phyloP scores from a whole-genome alignment of 805 yeast genomes.

The Kurtzmaniella fragi region DNA sequence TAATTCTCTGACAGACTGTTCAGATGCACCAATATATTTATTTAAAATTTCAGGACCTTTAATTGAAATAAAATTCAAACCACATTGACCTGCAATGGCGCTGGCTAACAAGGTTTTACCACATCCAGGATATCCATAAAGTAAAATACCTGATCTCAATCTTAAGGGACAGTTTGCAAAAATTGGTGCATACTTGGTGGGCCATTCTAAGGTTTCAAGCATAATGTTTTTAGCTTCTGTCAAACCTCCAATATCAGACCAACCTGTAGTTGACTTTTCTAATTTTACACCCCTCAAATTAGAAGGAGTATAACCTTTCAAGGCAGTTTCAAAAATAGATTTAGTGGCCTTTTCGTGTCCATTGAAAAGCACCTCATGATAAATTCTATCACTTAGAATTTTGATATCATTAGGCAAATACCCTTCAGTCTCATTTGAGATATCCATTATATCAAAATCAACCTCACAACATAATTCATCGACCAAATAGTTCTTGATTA shows the following conservation, averaged over 20 bases:
- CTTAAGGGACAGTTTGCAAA: constrained; percentile 84
- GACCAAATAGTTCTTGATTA: constrained; percentile 38
- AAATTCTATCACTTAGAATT: constrained; percentile 64
- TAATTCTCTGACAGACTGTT: constrained; percentile 87
- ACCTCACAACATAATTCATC: constrained; percentile 27
- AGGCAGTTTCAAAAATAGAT: constrained; percentile 47
- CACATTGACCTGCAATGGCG: constrained; percentile 92
- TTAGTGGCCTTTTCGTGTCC: constrained; percentile 13
- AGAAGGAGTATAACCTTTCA: constrained; percentile 72
- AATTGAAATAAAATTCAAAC: constrained; percentile 85
- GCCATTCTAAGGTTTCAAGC: constrained; percentile 94
- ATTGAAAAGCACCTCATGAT: constrained; percentile 42
- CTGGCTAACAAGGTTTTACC: constrained; percentile 92
- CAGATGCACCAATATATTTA: constrained; percentile 96
- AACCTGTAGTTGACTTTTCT: constrained; percentile 66
- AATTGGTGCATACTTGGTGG: constrained; percentile 93
- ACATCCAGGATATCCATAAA: constrained; percentile 97
- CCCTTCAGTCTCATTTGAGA: constrained; percentile 75
- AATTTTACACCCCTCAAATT: constrained; percentile 82
- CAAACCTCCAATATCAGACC: constrained; percentile 91
- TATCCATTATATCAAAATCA: constrained; percentile 38
- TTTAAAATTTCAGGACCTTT: constrained; percentile 95
- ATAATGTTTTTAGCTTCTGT: constrained; percentile 67
- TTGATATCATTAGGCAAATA: constrained; percentile 80
- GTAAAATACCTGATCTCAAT: constrained; percentile 79